Base-by-base conservation (phyloP, 352 stramenopile species). In the Globisporangium lucens region DNA sequence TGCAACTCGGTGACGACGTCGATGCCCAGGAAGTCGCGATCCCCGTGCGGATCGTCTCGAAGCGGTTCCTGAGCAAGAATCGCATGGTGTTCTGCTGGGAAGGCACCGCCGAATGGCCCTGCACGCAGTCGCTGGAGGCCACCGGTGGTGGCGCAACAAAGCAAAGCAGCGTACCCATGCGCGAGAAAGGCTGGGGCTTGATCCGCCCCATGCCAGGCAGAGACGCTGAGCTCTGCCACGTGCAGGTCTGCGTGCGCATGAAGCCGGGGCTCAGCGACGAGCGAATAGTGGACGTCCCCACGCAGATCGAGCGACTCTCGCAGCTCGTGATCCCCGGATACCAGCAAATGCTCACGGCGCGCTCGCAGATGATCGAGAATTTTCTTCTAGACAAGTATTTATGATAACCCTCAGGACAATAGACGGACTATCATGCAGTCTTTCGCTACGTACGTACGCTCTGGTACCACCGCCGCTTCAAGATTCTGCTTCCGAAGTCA, bases 341-440 rank as follows among this genome's bases (percentile, higher is more conserved):
- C 36, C 35, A 41, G 38, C 17, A 49, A 2, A 56, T 73, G 47
- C 57, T 73, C 3, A n/a, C 17, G 3, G 6, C 46, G 20, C 52
- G 52, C 22, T 62, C 65, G 15, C 67, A 73, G 41, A 59, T 73
- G 36, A 49, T 73, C 27, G 67, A 73, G 63, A 73, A 73, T n/a
- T 6, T 63, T 13, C 41, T 70, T n/a, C 12, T 73, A 3, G 67
- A 73, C 52, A 47, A 56, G 29, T 47, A 46, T 36, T 43, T 56
- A 43, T 56, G n/a, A 55, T 38, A 38, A 10, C 5, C 9, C 33
- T 12, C 33, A 10, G 33, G 8, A 38, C 33, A 38, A 38, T 38
- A 38, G 33, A 38, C 33, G 30, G 4, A 33, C 30, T 33, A 33
- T 3, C 30, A 33, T 33, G 5, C 5, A 33, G 30, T 33, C 30